Evolutionary conservation across 1,139 yeast species (phyloP).

Genomic region (Yamadazyma friedrichii): DNA sequence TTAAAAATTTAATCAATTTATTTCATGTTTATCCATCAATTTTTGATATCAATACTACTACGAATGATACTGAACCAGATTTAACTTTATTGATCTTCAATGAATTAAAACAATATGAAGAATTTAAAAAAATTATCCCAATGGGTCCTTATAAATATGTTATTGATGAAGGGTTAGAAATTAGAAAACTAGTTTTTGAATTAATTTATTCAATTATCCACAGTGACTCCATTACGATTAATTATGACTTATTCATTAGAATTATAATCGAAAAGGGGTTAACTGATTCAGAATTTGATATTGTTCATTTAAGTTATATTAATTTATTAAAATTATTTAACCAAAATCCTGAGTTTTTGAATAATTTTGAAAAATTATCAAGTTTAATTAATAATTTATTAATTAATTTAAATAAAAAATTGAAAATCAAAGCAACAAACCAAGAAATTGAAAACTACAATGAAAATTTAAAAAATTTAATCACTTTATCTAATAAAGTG

Average conservation of each 20-base stretch:
- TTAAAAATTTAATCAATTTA: slow-evolving; percentile 16
- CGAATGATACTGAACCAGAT: not conserved
- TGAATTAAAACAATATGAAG: slow-evolving; percentile 56
- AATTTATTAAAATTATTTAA: slow-evolving; percentile 30
- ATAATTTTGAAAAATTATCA: slow-evolving; percentile 19
- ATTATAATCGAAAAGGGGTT: slow-evolving; percentile 35
- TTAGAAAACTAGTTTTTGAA: slow-evolving; percentile 74
- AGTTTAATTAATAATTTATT: slow-evolving; percentile 24
- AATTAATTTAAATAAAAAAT: slow-evolving; percentile 32
- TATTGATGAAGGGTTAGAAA: slow-evolving; percentile 75
- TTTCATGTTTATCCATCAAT: slow-evolving; percentile 58
- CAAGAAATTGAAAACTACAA: slow-evolving; percentile 41
- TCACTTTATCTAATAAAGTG: slow-evolving; percentile 24
- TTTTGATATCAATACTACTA: slow-evolving; percentile 29
- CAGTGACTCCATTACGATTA: slow-evolving; percentile 20
- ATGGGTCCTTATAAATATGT: slow-evolving; percentile 90
- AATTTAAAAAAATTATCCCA: slow-evolving; percentile 63
- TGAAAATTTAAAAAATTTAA: slow-evolving; percentile 30
- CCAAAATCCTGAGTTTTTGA: slow-evolving; percentile 21
- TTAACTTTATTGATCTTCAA: slow-evolving; percentile 34
- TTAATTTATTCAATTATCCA: slow-evolving; percentile 55
- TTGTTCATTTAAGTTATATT: slow-evolving; percentile 35
- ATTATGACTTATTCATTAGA: slow-evolving; percentile 23
- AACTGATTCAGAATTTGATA: slow-evolving; percentile 38
- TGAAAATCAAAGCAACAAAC: slow-evolving; percentile 41